Evolutionary conservation across 495 filamentous ascomycete species (phyloP).

Genomic region (Stereocaulon alpinum): DNA sequence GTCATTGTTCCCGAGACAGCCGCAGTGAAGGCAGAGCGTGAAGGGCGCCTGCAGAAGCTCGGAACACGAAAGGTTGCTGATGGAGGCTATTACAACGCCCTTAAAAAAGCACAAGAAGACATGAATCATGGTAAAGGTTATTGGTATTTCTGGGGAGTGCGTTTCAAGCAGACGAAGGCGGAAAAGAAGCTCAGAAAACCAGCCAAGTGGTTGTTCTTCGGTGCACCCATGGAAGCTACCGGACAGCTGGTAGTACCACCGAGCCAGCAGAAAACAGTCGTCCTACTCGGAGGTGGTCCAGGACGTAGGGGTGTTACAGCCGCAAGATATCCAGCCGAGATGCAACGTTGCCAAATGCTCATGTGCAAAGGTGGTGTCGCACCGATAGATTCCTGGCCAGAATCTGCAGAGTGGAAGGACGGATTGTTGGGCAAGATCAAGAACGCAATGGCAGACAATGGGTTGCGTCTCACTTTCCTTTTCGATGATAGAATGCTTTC

Average conservation of each 20-base stretch:
- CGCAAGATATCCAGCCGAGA: not conserved
- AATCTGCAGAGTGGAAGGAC: slow-evolving; percentile 7
- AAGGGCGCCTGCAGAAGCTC: slow-evolving; percentile 4
- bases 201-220: slow-evolving; percentile 12
- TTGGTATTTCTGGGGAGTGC: slow-evolving; percentile 14
- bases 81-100: not conserved
- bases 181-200: not conserved
- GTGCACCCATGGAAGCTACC: slow-evolving; percentile 11
- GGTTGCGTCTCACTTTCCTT: slow-evolving; percentile 3
- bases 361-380: slow-evolving; percentile 11
- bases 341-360: not conserved
- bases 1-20: slow-evolving; percentile 5
- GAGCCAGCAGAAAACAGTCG: not conserved
- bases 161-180: not conserved
- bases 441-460: slow-evolving; percentile 13
- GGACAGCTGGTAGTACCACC: not conserved
- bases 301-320: not conserved
- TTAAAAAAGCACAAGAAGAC: slow-evolving; percentile 9
- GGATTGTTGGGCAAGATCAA: slow-evolving; percentile 1
- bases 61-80: slow-evolving; percentile 1
- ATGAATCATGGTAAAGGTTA: slow-evolving; percentile 7
- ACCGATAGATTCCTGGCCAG: slow-evolving; percentile 10
- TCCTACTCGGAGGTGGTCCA: slow-evolving; percentile 4
- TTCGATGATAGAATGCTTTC: not conserved
- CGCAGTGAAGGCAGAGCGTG: not conserved